Base-by-base conservation (phyloP, 1,284 basidiomycete species). In the Irpex sp. region DNA sequence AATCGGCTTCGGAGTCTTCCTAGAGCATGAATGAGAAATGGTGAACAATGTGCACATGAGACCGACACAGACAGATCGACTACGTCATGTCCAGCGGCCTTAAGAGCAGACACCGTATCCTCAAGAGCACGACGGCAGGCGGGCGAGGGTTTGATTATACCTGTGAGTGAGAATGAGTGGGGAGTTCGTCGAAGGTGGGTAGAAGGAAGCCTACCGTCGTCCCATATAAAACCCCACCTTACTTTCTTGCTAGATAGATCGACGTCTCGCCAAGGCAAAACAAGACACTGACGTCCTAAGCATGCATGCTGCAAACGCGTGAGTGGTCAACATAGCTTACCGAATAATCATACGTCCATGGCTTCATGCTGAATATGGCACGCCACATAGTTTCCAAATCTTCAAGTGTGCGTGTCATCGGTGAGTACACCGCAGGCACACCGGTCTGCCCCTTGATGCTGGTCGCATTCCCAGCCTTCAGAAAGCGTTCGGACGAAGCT, bases 281-380 rank as follows among this genome's bases (percentile, higher is more conserved):
- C 81, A 3, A 82, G 71, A 55, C 81, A 82, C 82, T 85, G 36
- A 34, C n/a, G 9, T 17, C 4, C 26, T 26, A 26, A 26, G 26
- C 26, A 26, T 26, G 26, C 26, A 26, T 26, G 26, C 26, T 26
- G 26, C 26, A 26, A 26, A 26, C 26, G 26, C 26, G 26, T 26
- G 19, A 26, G 15, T 72, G 11, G 54, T 15, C 34, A 34, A 15
- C n/a, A 34, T 13, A 8, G 26, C 79, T 62, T 66, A 86, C 86
- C n/a, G 81, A 79, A 66, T 81, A 79, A 72, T 87, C 85, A 67
- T 87, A 87, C 34, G 77, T 77, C 86, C 85, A 89, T 26, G 81
- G 87, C 64, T 77, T 76, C 83, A 83, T 85, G 51, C 78, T 75
- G 61, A 89, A 75, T 21, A 92, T 73, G 1, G 84, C 73, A 15